Evolutionary conservation across 75 land plant species (phyloP), one percentile per base, ranked within the genome.

Genomic region (Pinus taeda): DNA sequence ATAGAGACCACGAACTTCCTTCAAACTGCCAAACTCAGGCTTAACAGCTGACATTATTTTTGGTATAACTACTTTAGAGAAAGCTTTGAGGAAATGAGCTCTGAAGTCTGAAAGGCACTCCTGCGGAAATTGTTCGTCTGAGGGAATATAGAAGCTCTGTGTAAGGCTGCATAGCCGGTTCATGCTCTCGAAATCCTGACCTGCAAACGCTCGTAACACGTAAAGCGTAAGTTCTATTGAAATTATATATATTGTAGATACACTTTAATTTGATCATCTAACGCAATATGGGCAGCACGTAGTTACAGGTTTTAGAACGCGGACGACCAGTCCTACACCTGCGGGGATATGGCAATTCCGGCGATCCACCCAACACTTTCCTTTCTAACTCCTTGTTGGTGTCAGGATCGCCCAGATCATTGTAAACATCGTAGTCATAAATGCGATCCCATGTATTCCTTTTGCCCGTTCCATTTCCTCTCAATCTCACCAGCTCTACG

Each of bases 121-220:
- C 29, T 59, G 88, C 7, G 77, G 75, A 29, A 87, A 89, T 22
- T 79, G 60, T 74, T 89, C 91, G 42, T 89, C 91, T n/a, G 82
- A 60, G 0, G 91, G 91, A 2, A 89, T 18, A 67, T 17, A 67
- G 49, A 67, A 67, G 6, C 37, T 17, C 5, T 14, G 17, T 1
- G 18, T 20, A 30, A 75, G 17, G 4, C 76, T 33, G 33, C 33
- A 22, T 17, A 17, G n/a, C 18, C 33, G 58, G 26, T 64, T 64
- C 14, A 82, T 58, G 18, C 75, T 83, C 79, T 88, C 90, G 15
- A 13, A 64, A 30, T 18, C 67, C 3, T 1, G 66, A 64, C 33
- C 67, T 64, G 37, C 17, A 59, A 63, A 63, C 3, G 13, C 2
- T 45, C 8, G 53, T 45, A 29, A 29, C 33, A 33, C 33, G 33